These are phyloP conservation scores for Platanus orientalis DNA, from an alignment of 164 flowering plant species.

Conservation along the genomic window DNA sequence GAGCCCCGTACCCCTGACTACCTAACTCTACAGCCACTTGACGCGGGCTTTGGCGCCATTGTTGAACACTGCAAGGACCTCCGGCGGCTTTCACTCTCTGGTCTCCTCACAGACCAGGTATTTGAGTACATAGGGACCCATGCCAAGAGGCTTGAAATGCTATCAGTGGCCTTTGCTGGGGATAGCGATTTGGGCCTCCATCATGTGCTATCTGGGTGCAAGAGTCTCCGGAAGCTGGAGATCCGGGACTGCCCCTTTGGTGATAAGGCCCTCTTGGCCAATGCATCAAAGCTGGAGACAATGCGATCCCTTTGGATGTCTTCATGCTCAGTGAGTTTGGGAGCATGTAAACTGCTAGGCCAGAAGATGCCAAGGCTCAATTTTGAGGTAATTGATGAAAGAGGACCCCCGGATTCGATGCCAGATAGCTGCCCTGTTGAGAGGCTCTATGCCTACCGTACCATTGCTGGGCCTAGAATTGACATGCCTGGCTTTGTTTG, in stretches of 20 bases:
- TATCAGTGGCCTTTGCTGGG: slow-evolving; percentile 92
- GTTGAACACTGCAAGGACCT: slow-evolving; percentile 73
- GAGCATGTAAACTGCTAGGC: slow-evolving; percentile 71
- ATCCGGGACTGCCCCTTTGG: slow-evolving; percentile 93
- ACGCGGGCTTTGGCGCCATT: slow-evolving; percentile 81
- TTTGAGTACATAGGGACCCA: slow-evolving; percentile 71
- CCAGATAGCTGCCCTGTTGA: slow-evolving; percentile 55
- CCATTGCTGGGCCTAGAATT: slow-evolving; percentile 65
- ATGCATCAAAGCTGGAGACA: slow-evolving; percentile 91
- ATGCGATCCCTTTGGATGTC: slow-evolving; percentile 99
- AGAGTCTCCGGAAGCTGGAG: slow-evolving; percentile 74
- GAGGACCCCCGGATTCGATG: slow-evolving; percentile 43
- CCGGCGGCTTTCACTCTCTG: slow-evolving; percentile 74
- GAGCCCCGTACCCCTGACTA: slow-evolving; percentile 78
- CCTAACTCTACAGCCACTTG: slow-evolving; percentile 66
- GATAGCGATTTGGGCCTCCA: slow-evolving; percentile 80
- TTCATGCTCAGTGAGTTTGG: slow-evolving; percentile 75
- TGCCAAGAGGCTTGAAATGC: slow-evolving; percentile 78
- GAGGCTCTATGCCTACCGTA: slow-evolving; percentile 64
- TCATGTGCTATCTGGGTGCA: slow-evolving; percentile 77
- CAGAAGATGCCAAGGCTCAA: slow-evolving; percentile 70
- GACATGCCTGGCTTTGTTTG: slow-evolving; percentile 70
- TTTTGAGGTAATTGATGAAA: slow-evolving; percentile 77
- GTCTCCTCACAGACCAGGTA: slow-evolving; percentile 72
- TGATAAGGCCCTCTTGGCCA: slow-evolving; percentile 79